Evolutionary conservation across 495 filamentous ascomycete species (phyloP), one percentile per base, ranked within the genome.

Genomic region (Podospora pseudopauciseta): DNA sequence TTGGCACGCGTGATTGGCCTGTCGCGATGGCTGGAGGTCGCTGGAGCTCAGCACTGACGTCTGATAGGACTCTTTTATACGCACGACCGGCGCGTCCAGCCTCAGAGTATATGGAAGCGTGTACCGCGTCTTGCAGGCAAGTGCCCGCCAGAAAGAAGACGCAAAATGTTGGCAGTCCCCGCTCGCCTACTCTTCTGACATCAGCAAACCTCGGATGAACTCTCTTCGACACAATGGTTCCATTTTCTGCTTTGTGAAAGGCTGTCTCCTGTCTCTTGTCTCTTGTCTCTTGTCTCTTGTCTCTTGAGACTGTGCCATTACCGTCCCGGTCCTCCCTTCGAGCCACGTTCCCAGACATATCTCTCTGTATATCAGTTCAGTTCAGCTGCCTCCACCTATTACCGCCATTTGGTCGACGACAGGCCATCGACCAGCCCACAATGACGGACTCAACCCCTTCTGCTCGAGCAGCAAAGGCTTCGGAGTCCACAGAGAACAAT

Each of bases 71-170:
- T 69, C 72, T 73, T 67, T 71, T 56, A 70, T 69, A 60, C 39
- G 54, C 68, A 65, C 65, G 18, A n/a, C 18, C 53, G 66, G 72
- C 70, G 72, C 74, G 74, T 72, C 63, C 68, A 61, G 55, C 55
- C 5, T 58, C 19, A 58, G 16, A n/a, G 54, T 5, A 57, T 66
- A 23, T 23, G 23, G 23, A 23, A 23, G 70, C 72, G 67, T 70
- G 74, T 63, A 76, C 64, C 74, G 74, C 74, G 74, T 74, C 70
- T 66, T 68, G 65, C 53, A 65, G 62, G 28, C 27, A 28, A 57
- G 55, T 68, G 63, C 26, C 26, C 27, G 63, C 58, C 32, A 58
- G 57, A 49, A 16, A 13, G 13, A 16, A 49, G 15, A 49, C 30
- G 39, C 39, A 18, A 49, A 49, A 53, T 60, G 16, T 19, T 44